A percentile compares a stretch with the other conserved stretches of the same genome.
Evolutionary conservation across 208 protist species (phyloP).

Genomic region (Histomonas meleagridis): DNA sequence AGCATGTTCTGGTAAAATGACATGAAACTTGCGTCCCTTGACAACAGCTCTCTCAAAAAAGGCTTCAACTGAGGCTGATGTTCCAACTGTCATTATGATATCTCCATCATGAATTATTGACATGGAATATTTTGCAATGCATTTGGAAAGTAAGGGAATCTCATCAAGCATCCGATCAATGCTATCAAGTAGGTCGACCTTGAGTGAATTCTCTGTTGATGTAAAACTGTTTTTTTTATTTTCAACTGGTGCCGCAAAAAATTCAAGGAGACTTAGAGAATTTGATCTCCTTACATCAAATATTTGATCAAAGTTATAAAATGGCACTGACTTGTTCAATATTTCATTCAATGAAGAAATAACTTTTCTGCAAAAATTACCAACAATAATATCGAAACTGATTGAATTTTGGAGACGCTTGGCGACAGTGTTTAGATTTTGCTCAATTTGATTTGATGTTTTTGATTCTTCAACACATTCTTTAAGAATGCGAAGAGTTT

Average conservation of each 20-base stretch:
- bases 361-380: not conserved
- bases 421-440: not conserved
- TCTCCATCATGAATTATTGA: not conserved
- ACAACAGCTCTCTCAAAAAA: not conserved
- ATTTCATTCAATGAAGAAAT: not conserved
- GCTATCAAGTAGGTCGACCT: not conserved
- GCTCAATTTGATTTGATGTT: not conserved
- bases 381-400: not conserved
- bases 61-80: not conserved
- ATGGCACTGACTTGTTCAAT: not conserved
- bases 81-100: not conserved
- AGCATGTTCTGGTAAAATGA: constrained; percentile 7
- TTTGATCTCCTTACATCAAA: not conserved
- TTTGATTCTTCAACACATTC: not conserved
- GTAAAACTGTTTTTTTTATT: not conserved
- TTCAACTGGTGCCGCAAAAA: not conserved
- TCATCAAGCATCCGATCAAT: not conserved
- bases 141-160: not conserved
- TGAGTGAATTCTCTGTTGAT: not conserved
- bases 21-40: not conserved
- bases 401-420: not conserved
- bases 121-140: not conserved
- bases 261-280: not conserved
- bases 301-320: not conserved
- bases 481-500: not conserved